Evolutionary conservation across 2,329 filamentous ascomycete species (phyloP).

Genomic region (Cephalotrichum gorgonifer): DNA sequence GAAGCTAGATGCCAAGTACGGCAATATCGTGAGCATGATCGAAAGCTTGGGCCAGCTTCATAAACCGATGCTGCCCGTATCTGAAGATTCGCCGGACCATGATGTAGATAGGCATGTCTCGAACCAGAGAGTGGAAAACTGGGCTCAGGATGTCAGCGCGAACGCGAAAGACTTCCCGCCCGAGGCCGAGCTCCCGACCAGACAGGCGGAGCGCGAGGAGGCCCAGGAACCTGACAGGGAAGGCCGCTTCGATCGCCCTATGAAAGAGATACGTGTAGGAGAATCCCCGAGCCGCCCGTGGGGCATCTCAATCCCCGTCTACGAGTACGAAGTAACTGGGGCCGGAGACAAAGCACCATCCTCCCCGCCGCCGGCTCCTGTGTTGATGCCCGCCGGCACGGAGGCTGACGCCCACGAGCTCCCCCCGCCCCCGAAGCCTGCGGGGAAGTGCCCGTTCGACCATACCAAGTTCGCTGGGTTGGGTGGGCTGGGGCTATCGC

Average conservation of each 20-base stretch:
- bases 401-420: slow-evolving; percentile 12
- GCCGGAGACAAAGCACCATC: slow-evolving; percentile 29
- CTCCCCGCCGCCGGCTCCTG: slow-evolving; percentile 48
- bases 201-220: slow-evolving; percentile 22
- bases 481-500: slow-evolving; percentile 11
- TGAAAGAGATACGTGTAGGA: slow-evolving; percentile 85
- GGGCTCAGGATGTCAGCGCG: slow-evolving; percentile 68
- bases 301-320: slow-evolving; percentile 73
- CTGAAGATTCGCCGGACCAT: slow-evolving; percentile 28
- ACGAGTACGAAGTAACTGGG: slow-evolving; percentile 31
- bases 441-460: slow-evolving; percentile 50
- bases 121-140: slow-evolving; percentile 68
- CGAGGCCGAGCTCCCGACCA: slow-evolving; percentile 13
- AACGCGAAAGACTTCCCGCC: slow-evolving; percentile 25
- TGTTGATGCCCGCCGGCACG: slow-evolving; percentile 30
- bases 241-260: slow-evolving; percentile 69
- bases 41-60: slow-evolving; percentile 81
- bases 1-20: slow-evolving; percentile 89
- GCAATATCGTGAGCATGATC: slow-evolving; percentile 88
- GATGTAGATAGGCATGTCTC: slow-evolving; percentile 38
- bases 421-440: slow-evolving; percentile 8
- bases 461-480: slow-evolving; percentile 33
- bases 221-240: slow-evolving; percentile 48
- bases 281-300: slow-evolving; percentile 89
- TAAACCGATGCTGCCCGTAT: slow-evolving; percentile 68